Percentiles rank a stretch among this genome's conserved stretches.
Conservation (phyloP, 129 eudicot genomes). For the Tanacetum coccineum region DNA sequence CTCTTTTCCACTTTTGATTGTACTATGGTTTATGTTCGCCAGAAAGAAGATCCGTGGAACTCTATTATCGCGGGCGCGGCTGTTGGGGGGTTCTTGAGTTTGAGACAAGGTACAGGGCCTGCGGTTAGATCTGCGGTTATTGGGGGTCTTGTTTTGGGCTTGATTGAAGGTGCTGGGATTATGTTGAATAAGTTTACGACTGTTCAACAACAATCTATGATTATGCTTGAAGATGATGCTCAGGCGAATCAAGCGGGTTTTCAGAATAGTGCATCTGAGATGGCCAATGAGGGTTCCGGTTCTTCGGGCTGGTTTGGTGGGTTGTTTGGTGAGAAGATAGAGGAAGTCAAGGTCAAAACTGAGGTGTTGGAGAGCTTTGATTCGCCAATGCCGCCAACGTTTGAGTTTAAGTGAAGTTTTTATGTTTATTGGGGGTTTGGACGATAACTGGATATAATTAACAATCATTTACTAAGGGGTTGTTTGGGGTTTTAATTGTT, state of each 20-base stretch:
- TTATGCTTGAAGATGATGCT: no score
- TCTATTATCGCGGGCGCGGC: constrained; percentile 94
- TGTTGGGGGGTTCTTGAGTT: constrained; percentile 75
- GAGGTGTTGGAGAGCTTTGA: constrained; percentile 93
- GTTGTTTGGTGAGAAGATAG: no score
- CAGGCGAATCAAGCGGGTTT: no score
- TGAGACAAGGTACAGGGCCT: constrained; percentile 80
- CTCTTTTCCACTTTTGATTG: constrained; percentile 89
- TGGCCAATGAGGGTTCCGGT: no score
- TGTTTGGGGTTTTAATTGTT: no score
- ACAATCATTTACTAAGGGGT: no score
- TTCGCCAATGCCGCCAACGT: constrained; percentile 80
- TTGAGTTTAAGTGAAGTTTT: constrained; percentile 63
- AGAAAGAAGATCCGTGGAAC: constrained; percentile 96
- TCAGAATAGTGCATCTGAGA: no score
- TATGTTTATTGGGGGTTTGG: no score
- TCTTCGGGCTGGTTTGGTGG: no score
- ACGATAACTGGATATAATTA: no score
- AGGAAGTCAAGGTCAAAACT: constrained; percentile 64
- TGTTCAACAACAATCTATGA: constrained; percentile 63
- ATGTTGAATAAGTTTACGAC: constrained; percentile 73
- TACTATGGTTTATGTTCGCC: constrained; percentile 83
- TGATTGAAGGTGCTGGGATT: constrained; percentile 92
- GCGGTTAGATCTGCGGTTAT: constrained; percentile 59
- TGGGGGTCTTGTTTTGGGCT: constrained; percentile 76